Base-by-base conservation (phyloP, 805 yeast species). In the Groenewaldozyma tartarivorans region DNA sequence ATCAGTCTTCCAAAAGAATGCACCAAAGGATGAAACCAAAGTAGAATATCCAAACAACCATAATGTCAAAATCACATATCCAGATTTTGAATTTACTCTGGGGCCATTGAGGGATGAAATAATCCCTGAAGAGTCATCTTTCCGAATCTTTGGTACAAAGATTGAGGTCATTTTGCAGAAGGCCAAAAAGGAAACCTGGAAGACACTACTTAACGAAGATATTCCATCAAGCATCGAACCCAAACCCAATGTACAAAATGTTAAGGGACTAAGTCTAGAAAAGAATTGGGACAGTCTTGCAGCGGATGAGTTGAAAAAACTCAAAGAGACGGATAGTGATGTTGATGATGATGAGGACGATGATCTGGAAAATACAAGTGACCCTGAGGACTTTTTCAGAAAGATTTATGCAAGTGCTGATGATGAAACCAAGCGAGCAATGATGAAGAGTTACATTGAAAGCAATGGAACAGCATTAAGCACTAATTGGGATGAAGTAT, bases 401-500 rank as follows among this genome's bases (percentile, higher is more conserved):
- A 69, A 76, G 48, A 55, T 92, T 7, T 92, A 81, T 62, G 70
- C 71, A 20, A 78, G 72, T 48, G 90, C 94, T 0, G 94, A 87
- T 56, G 92, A 82, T 5, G 96, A 92, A 53, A 80, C 94, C 1
- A 68, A 68, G 50, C 69, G 94, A 39, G 99, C 99, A 1, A 92
- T 92, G 97, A 81, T 85, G 94, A 92, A 92, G 64, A 84, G 95
- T 40, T 92, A 74, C 53, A 69, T 76, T n/a, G 96, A 92, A 61
- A 83, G 95, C 51, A 81, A 83, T 52, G 99, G 99, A 17, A 92
- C 98, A 0, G 76, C 94, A 1, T 66, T 92, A 44, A 84, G 94
- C 35, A 92, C 98, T 3, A 83, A 85, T 56, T 92, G 99, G 99
- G 72, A 64, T 7, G 95, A 86, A 45, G 97, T 94, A 2, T 67